A percentile compares a stretch with the other conserved stretches of the same genome.
Conservation (phyloP, 352 stramenopile genomes). For the Thraustochytrium sp. region DNA sequence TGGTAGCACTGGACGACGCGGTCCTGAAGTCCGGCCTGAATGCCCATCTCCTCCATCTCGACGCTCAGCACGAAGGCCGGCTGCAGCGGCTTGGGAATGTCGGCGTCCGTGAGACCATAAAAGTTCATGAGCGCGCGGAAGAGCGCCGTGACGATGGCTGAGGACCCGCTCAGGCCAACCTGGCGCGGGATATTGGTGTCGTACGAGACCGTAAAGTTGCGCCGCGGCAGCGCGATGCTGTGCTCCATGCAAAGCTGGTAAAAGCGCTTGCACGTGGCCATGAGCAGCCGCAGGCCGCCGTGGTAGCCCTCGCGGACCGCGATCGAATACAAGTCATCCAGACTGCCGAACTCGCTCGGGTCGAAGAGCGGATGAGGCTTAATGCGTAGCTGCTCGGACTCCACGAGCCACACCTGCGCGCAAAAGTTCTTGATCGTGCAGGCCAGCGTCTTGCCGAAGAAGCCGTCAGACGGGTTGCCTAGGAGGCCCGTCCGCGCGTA, state of each 20-base stretch:
- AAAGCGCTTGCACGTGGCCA: constrained; percentile 54
- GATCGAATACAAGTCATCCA: constrained; percentile 46
- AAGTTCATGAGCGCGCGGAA: constrained; percentile 51
- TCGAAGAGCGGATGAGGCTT: constrained; percentile 53
- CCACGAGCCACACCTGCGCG: constrained; percentile 43
- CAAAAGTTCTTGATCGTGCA: constrained; percentile 54
- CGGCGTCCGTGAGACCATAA: constrained; percentile 46
- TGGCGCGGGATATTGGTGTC: constrained; percentile 56
- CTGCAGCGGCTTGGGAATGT: constrained; percentile 47
- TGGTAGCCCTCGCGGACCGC: constrained; percentile 50
- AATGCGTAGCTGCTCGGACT: constrained; percentile 39
- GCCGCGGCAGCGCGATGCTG: constrained; percentile 47
- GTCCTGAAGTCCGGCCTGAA: constrained; percentile 57
- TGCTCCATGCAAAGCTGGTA: constrained; percentile 46
- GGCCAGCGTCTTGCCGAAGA: constrained; percentile 54
- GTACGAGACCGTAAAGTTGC: constrained; percentile 49
- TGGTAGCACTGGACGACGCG: constrained; percentile 56
- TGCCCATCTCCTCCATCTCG: constrained; percentile 56
- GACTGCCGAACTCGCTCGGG: constrained; percentile 48
- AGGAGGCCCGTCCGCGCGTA: constrained; percentile 52
- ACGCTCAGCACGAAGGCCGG: constrained; percentile 53
- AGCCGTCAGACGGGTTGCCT: constrained; percentile 58
- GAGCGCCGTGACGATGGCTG: constrained; percentile 54
- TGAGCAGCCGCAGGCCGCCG: constrained; percentile 52
- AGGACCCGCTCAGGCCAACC: constrained; percentile 55